These are phyloP conservation scores for Chaetomidium leptoderma DNA, from an alignment of 495 filamentous ascomycete species.

Conservation along the genomic window DNA sequence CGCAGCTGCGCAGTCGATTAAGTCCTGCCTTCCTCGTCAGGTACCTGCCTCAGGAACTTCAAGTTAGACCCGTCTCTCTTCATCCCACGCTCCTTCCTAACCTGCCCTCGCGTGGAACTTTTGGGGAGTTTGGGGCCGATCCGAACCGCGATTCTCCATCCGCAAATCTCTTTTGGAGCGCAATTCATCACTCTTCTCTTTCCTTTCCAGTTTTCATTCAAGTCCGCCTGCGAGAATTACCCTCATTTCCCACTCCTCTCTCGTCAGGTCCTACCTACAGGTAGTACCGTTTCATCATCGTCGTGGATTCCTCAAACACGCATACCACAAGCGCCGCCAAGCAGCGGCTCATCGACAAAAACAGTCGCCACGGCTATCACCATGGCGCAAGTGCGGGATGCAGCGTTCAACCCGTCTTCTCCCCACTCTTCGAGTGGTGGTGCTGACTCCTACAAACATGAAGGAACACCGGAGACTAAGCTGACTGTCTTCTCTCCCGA, in stretches of 20 bases:
- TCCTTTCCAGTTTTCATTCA: slow-evolving; percentile 13
- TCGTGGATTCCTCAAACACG: slow-evolving; percentile 13
- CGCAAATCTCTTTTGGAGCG: slow-evolving; percentile 12
- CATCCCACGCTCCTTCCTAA: slow-evolving; percentile 17
- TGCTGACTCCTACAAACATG: slow-evolving; percentile 49
- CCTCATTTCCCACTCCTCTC: slow-evolving; percentile 12
- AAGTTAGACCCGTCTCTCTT: not conserved
- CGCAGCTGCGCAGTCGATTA: not conserved
- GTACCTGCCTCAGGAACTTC: slow-evolving; percentile 12
- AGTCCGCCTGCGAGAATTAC: slow-evolving; percentile 7
- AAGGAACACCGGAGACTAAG: slow-evolving; percentile 59
- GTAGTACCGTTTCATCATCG: not conserved
- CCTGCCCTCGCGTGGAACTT: not conserved
- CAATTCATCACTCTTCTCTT: slow-evolving; percentile 1
- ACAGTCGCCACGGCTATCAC: not conserved
- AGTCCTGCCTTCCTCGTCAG: not conserved
- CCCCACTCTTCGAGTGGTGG: slow-evolving; percentile 56
- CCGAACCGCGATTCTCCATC: not conserved
- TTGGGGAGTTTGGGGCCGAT: slow-evolving; percentile 6
- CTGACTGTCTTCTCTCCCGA: slow-evolving; percentile 62
- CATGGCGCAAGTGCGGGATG: slow-evolving; percentile 37
- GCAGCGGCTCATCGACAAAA: not conserved
- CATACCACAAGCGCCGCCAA: not conserved
- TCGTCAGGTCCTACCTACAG: slow-evolving; percentile 18
- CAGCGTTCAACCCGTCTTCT: slow-evolving; percentile 44